Base-by-base conservation (phyloP, 2,329 filamentous ascomycete species). In the Arthrinium puccinioides region DNA sequence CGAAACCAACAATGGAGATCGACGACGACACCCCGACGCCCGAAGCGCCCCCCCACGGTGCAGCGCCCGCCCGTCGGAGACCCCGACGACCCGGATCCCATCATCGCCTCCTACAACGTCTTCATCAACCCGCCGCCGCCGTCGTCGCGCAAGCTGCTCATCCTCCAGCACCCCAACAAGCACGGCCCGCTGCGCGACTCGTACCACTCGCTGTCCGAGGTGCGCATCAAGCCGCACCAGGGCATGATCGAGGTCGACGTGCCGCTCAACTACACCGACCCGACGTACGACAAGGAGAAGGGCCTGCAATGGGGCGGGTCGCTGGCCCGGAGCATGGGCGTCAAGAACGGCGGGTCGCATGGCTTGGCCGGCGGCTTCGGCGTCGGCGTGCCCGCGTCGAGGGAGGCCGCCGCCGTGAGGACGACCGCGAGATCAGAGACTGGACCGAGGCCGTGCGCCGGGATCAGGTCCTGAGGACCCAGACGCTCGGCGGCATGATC, bases 171-270 rank as follows among this genome's bases (percentile, higher is more conserved):
- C 60, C 83, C 89, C 19, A 89, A 89, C 62, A 84, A 77, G 40
- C 69, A 75, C 27, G 73, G 82, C 44, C 55, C 62, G 9, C 52
- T 62, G 32, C 60, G 55, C 37, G 49, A 58, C 36, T 70, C 76
- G 6, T 83, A 84, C 61, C 74, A 74, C 38, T 70, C 76, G 16
- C 84, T 90, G 9, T 67, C 76, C 13, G 79, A 84, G 50, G 69
- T 97, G 52, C 87, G 90, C 48, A 67, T 95, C 57, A 98, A 97
- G 66, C 75, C 82, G 11, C 66, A 74, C 39, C 77, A 85, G 0
- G 89, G 89, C 39, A 85, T 96, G 64, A 70, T 96, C 39, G 92
- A 98, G 63, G 71, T 97, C 36, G 92, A 98, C 58, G 74, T 96
- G n/a, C 87, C 87, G 5, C 70, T 96, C 50, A 79, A 81, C 66